Base-by-base conservation (phyloP, 1,139 yeast genomes). In the Suhomyces choctaworum region DNA sequence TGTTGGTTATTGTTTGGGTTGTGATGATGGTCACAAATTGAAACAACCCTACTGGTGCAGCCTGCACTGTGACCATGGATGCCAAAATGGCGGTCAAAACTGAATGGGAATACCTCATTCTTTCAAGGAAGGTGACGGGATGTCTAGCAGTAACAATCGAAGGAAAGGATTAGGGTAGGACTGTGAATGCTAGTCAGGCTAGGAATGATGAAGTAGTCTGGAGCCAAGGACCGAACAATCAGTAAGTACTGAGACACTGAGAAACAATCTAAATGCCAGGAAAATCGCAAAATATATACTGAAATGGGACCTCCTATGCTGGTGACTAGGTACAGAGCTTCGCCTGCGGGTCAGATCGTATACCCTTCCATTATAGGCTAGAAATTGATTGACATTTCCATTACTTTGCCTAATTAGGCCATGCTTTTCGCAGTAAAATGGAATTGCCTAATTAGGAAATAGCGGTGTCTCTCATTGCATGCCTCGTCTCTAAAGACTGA, bases 331-430 rank as follows among this genome's bases (percentile, higher is more conserved):
- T n/a, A n/a, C n/a, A 17, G 7, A 17, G 20, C 8, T 8, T 33
- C 32, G 31, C 27, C 17, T 25, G 32, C 16, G 13, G 11, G 5
- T n/a, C 22, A 23, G 26, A 21, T 29, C 31, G 20, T 22, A 15
- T 12, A 25, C 31, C 20, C 22, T 19, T 15, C 32, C 22, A 29
- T 32, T 26, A 28, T 25, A 22, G 28, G 34, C 16, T 25, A 22
- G 30, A 19, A 20, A 19, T 17, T 23, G 36, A 26, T 37, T 33
- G 37, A 33, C 32, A 24, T 32, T 17, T 17, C 30, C 16, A 39
- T 38, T 25, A 37, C 42, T 34, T 44, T 54, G 43, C 59, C 59
- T 47, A 46, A 47, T 46, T 44, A 44, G 56, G 59, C 44, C 40
- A 39, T 16, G 16, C 22, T 17, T 24, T 31, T 32, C 36, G 37